Conservation (phyloP, 1,284 basidiomycete species). For the Cutaneotrichosporon dermatis region DNA sequence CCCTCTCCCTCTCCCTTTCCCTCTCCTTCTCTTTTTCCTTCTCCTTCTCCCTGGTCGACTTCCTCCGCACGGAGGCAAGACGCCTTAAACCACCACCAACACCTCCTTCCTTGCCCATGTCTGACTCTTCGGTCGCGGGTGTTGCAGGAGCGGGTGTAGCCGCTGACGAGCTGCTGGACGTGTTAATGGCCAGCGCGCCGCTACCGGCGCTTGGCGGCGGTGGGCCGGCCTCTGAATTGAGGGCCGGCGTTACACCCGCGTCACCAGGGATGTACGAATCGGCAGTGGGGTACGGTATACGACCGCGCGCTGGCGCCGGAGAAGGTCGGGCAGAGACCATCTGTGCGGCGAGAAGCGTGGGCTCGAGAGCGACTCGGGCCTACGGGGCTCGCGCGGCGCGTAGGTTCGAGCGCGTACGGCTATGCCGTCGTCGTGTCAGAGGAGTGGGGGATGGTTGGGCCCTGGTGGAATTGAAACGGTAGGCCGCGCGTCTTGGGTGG, state of each 20-base stretch:
- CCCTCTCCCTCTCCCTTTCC: background rate
- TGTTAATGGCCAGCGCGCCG: background rate
- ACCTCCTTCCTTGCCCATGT: conserved; percentile 2
- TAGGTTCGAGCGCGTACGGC: conserved; percentile 3
- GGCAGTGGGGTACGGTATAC: conserved; percentile 41
- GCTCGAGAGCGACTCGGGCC: conserved; percentile 4
- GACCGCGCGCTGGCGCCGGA: conserved; percentile 33
- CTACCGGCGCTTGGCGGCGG: background rate
- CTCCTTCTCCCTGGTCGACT: background rate
- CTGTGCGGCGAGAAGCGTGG: conserved; percentile 3
- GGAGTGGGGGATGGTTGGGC: background rate
- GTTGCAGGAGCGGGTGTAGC: background rate
- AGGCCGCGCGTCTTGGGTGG: background rate
- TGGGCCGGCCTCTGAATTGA: background rate
- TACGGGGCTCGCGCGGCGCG: conserved; percentile 3
- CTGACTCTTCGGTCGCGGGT: background rate
- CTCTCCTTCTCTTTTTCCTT: conserved; percentile 2
- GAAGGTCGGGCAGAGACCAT: conserved; percentile 45
- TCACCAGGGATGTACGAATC: conserved; percentile 38
- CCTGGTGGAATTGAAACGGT: background rate
- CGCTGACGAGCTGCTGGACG: background rate
- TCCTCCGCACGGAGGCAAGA: background rate
- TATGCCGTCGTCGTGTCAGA: background rate
- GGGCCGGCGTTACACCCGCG: conserved; percentile 15
- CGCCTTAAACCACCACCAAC: background rate